phyloP scores from a whole-genome alignment of 2,329 filamentous ascomycete genomes.

The Myrmaecium sp. region DNA sequence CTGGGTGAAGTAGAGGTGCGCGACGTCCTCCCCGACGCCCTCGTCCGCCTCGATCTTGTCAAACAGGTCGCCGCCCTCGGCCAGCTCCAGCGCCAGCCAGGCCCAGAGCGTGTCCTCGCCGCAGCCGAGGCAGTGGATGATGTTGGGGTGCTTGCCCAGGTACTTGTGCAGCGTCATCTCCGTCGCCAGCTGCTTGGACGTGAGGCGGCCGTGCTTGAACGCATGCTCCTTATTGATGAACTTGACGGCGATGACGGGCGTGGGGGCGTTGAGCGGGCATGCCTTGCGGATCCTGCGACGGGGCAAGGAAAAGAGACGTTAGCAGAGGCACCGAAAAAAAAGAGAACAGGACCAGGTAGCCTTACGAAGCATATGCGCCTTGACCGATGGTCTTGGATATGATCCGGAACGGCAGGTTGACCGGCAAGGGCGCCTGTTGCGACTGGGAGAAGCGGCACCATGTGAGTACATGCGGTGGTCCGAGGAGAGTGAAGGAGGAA shows the following conservation, averaged over 20 bases:
- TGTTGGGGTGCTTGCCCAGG: slow-evolving; percentile 76
- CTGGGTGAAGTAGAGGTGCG: slow-evolving; percentile 91
- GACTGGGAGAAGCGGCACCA: slow-evolving; percentile 38
- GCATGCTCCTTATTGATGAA: slow-evolving; percentile 98
- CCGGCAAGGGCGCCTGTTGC: slow-evolving; percentile 73
- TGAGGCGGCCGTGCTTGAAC: slow-evolving; percentile 71
- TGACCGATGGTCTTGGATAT: slow-evolving; percentile 93
- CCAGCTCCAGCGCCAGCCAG: slow-evolving; percentile 97
- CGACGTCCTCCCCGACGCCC: slow-evolving; percentile 84
- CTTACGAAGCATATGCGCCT: slow-evolving; percentile 91
- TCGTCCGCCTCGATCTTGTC: slow-evolving; percentile 99
- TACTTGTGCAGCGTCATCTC: slow-evolving; percentile 82
- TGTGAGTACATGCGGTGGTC: slow-evolving; percentile 1
- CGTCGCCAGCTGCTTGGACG: slow-evolving; percentile 75
- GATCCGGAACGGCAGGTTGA: slow-evolving; percentile 77
- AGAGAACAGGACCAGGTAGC: too few species aligned
- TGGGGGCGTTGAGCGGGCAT: slow-evolving; percentile 48
- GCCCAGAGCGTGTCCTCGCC: slow-evolving; percentile 78
- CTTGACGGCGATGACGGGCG: slow-evolving; percentile 87
- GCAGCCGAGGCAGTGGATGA: slow-evolving; percentile 81
- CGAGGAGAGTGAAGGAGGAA: background rate
- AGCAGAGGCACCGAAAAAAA: slow-evolving; percentile 1
- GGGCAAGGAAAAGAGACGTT: too few species aligned
- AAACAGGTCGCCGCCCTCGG: slow-evolving; percentile 88
- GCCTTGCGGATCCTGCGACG: slow-evolving; percentile 74